Base-by-base conservation (phyloP, 192 early-diverging fungal species). In the Coemansia sp. region DNA sequence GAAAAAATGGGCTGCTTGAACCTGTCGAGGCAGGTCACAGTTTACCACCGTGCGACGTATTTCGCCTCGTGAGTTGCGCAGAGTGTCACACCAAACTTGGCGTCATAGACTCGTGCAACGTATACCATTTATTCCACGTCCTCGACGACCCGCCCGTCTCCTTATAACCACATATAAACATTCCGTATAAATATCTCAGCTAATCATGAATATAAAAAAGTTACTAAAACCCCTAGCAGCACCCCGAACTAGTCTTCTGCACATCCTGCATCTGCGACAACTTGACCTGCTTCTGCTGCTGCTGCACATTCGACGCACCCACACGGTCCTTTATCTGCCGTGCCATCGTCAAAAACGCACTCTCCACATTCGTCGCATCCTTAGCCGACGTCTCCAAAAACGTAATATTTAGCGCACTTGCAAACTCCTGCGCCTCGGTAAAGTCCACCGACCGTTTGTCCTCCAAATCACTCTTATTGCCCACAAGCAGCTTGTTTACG, bases 321-420 rank as follows among this genome's bases (percentile, higher is more conserved):
- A 81, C 71, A 46, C 91, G 88, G 74, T 99, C 97, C 86, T 99
- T 99, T 72, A 99, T 99, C 84, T 99, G 97, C 77, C 94, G 95
- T 22, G 97, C 96, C 97, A 99, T 98, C 28, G 94, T 98, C 89
- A 99, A 85, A 86, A 99, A 99, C 34, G 97, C 97, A 70, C 94
- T 92, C 83, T 99, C 97, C 14, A 99, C 97, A 67, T 99, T 99
- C 20, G 92, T 92, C 10, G 97, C 90, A 68, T 94, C 91, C 86
- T 99, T 99, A 60, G 97, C 97, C 8, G 90, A 92, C 6, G 97
- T 99, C 75, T 99, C 97, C 83, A 99, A 83, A 78, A 99, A 94
- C 31, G 95, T 90, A 57, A 99, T 96, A 28, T 75, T 81, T 36
- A 99, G 82, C 23, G 84, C 70, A 68, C 93, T 92, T 25, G 96